Conservation (phyloP, 495 filamentous ascomycete species). For the Tuber indicum region DNA sequence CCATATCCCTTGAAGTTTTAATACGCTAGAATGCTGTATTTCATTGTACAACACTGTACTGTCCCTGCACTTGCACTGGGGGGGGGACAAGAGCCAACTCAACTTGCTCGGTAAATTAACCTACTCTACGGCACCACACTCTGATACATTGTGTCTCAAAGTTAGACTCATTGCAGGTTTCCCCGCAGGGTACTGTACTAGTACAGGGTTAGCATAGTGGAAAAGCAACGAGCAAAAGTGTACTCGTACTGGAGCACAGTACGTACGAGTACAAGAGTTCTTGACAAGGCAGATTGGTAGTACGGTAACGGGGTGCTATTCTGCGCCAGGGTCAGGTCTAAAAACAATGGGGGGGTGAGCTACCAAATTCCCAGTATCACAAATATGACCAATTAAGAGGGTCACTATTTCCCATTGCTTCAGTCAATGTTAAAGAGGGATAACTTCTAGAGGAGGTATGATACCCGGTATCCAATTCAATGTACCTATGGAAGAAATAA, state of each 20-base stretch:
- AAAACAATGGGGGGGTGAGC: not conserved
- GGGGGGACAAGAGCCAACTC: not conserved
- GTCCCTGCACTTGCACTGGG: too few species aligned
- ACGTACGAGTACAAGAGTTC: not conserved
- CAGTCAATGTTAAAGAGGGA: not conserved
- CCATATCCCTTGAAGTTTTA: not conserved
- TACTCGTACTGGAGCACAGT: too few species aligned
- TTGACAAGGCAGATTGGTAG: not conserved
- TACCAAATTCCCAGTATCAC: not conserved
- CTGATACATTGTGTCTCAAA: not conserved
- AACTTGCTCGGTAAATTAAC: not conserved
- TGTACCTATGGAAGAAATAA: not conserved
- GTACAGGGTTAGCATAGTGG: not conserved
- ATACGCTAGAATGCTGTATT: not conserved
- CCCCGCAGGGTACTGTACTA: not conserved
- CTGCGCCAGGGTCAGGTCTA: not conserved
- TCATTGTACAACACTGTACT: not conserved
- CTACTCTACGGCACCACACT: not conserved
- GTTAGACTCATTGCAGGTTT: not conserved
- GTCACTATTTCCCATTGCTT: not conserved
- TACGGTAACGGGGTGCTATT: not conserved
- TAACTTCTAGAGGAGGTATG: not conserved
- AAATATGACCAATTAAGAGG: not conserved
- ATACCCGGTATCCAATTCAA: not conserved
- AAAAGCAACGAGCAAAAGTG: not conserved